Evolutionary conservation across 805 yeast genomes (phyloP), one percentile per base, ranked within the genome.

Genomic region (Clavispora carvajalis): DNA sequence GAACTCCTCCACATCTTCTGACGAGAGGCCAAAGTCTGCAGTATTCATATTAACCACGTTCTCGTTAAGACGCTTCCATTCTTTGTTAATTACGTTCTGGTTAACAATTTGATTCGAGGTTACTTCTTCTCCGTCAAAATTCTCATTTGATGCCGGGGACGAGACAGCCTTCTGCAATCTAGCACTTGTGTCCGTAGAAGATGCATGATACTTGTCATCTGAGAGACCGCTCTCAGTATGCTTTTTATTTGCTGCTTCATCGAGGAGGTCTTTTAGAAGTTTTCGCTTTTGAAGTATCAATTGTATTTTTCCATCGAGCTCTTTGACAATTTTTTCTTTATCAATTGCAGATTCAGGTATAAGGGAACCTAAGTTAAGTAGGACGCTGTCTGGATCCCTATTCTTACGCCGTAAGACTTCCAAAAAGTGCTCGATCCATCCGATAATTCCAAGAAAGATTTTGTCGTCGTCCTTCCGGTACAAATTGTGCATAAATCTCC

Each of bases 401-500:
- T 73, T 80, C 41, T 90, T 86, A 38, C 70, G 67, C 41, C 85
- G 74, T 37, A 90, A 63, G 46, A 86, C 77, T 10, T 67, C 64
- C 21, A 89, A 65, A 38, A 88, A 78, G 15, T 70, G 65, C 43
- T 84, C 79, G 34, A 87, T 69, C 97, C 97, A 91, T 5, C 60
- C 60, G 34, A 87, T 72, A 38, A 93, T 63, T 4, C 80, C 79
- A 37, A 80, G 78, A 62, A 91, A 91, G 5, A 91, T 63, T 4
- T 80, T 76, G 23, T 76, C 76, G 26, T 78, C 69, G 55, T 91
- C 98, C 47, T 85, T 79, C n/a, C 72, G 46, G 59, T 90, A 89
- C n/a, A 89, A 76, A 39, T 84, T 80, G 55, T 87, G 91, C 43
- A 91, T 71, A 54, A 91, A 93, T 39, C 67, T 67, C 68, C 86